These are phyloP conservation scores for Carex myosuroides DNA, from an alignment of 176 grass and related monocot species.

Conservation along the genomic window DNA sequence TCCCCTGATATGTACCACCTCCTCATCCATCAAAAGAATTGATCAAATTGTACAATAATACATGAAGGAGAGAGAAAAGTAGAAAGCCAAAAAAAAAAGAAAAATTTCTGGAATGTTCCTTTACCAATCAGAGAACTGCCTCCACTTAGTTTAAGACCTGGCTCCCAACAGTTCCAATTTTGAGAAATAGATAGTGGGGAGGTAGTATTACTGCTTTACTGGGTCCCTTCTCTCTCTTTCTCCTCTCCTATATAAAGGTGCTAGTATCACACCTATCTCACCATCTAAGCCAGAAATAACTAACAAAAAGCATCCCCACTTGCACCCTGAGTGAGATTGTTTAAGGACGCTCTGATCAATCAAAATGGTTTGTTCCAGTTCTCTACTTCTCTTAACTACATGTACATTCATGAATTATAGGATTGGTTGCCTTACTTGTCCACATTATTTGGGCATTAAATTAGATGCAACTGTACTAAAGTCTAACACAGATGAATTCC, in stretches of 20 bases:
- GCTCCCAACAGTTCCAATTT: neutral
- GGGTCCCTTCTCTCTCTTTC: neutral
- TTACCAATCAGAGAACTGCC: neutral
- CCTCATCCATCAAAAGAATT: neutral
- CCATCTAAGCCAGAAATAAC: slow-evolving; percentile 2
- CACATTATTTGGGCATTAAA: neutral
- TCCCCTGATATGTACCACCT: neutral
- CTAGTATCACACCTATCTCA: neutral
- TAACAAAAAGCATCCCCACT: neutral
- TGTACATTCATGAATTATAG: neutral
- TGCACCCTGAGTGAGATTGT: neutral
- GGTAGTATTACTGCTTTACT: neutral
- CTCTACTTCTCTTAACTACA: slow-evolving; percentile 3
- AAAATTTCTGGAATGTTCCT: slow-evolving; percentile 12
- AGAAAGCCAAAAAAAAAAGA: neutral
- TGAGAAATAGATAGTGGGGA: neutral
- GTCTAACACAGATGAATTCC: neutral
- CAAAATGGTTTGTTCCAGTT: slow-evolving; percentile 1
- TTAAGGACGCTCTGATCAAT: neutral
- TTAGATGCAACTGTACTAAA: neutral
- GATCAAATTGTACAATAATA: neutral
- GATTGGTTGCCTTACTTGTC: neutral
- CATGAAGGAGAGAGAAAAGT: neutral
- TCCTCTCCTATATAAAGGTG: slow-evolving; percentile 19
- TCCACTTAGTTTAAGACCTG: neutral